Evolutionary conservation across 108 stramenopile species (phyloP).

Genomic region (Cyclotella sp.): DNA sequence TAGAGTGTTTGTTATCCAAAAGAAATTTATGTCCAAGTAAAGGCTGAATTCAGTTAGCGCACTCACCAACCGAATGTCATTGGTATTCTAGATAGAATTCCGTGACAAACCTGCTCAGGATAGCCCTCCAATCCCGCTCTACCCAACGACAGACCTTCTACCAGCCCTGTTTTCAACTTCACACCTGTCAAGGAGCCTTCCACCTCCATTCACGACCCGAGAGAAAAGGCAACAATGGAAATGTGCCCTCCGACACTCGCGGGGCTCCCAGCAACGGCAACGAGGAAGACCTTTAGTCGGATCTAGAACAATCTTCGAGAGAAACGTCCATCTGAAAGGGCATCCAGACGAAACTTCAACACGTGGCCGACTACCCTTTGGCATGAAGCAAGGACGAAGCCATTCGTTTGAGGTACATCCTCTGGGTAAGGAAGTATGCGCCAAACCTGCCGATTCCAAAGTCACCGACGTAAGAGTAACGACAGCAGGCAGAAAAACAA

Average conservation of each 20-base stretch:
- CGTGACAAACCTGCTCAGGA: too few species aligned
- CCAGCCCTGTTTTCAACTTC: too few species aligned
- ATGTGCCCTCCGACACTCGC: neutral
- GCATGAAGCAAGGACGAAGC: slow-evolving; percentile 42
- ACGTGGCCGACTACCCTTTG: slow-evolving; percentile 47
- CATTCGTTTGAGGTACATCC: slow-evolving; percentile 23
- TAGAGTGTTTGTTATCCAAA: too few species aligned
- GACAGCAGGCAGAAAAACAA: too few species aligned
- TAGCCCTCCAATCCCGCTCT: slow-evolving; percentile 32
- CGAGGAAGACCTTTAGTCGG: neutral
- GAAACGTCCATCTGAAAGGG: slow-evolving; percentile 39
- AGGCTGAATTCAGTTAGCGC: too few species aligned
- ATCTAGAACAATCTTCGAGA: slow-evolving; percentile 15
- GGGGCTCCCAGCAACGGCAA: neutral
- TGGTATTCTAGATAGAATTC: too few species aligned
- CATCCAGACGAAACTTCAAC: slow-evolving; percentile 27
- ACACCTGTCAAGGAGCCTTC: slow-evolving; percentile 44
- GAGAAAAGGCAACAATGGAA: neutral
- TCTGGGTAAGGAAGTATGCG: neutral
- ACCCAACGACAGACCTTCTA: slow-evolving; percentile 24
- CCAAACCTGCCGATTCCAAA: neutral
- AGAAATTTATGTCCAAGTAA: too few species aligned
- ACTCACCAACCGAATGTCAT: too few species aligned
- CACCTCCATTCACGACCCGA: slow-evolving; percentile 8
- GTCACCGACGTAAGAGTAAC: neutral